Evolutionary conservation across 2,329 filamentous ascomycete species (phyloP), one percentile per base, ranked within the genome.

Genomic region (Daldinia sp.): DNA sequence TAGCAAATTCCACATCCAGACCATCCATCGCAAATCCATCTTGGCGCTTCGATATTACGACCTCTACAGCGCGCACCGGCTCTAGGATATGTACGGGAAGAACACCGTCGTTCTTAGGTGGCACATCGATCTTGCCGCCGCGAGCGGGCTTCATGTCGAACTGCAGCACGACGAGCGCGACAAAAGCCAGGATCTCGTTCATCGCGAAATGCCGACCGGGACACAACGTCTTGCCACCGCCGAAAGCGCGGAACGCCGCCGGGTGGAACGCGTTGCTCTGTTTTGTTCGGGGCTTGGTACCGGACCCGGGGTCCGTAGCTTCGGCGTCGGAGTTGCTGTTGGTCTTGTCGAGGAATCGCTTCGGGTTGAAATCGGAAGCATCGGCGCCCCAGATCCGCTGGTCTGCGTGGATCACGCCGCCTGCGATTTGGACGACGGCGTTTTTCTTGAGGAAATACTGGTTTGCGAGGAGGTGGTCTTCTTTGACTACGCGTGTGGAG

Each of bases 381-480:
- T 82, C 77, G 1, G 74, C 66, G 3, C 82, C 81, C 81, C 81
- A 83, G 53, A 82, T 76, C 0, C 71, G 65, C 6, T 68, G 53
- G 17, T 80, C 75, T 1, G 72, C 67, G 59, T 84, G 81, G 11
- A 82, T 77, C 3, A 81, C 75, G 8, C 77, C 77, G 10, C 77
- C 77, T 0, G 78, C 76, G 29, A 83, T 77, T 64, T 83, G 80
- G 4, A 83, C 74, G 1, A 82, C 66, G 3, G 75, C 72, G 17
- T 74, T 76, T 37, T 79, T 79, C 51, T 77, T 77, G 15, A 84
- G 73, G n/a, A 80, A 73, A 59, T 80, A 82, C 3, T 71, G 75
- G 58, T 78, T 74, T 11, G 75, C 74, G 23, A 83, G 67, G 2
- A 78, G 55, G 1, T 76, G 80, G 53, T 82, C 77, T 57, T 77